phyloP scores from a whole-genome alignment of 306 rosid genomes.

The Abrus pulchellus region DNA sequence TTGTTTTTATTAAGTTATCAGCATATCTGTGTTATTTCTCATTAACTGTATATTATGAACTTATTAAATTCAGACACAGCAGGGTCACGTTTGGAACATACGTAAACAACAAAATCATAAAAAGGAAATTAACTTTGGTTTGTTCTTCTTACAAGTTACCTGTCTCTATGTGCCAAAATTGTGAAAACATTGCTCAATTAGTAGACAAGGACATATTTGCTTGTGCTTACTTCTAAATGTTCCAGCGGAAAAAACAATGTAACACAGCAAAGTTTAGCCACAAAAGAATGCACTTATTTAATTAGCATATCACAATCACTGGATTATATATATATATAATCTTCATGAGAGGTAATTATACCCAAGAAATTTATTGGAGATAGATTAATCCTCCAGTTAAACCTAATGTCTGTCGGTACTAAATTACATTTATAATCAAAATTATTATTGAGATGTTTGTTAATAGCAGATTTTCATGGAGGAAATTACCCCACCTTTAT shows the following conservation, averaged over 20 bases:
- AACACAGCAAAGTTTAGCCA: too few relatives aligned
- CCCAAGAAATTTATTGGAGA: too few relatives aligned
- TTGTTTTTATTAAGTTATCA: not conserved
- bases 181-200: not conserved
- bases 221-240: not conserved
- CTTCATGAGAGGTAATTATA: too few relatives aligned
- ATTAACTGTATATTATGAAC: not conserved
- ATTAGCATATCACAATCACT: too few relatives aligned
- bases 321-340: too few relatives aligned
- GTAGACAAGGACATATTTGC: not conserved
- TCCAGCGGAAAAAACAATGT: not conserved
- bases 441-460: not conserved
- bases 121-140: not conserved
- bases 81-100: not conserved
- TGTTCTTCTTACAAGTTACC: not conserved
- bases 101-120: not conserved
- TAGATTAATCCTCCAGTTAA: too few relatives aligned
- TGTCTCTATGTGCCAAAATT: not conserved
- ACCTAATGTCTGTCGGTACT: not conserved
- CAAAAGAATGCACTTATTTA: too few relatives aligned
- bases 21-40: not conserved
- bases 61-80: not conserved
- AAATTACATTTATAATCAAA: not conserved
- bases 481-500: not conserved
- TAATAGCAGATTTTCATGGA: not conserved